phyloP scores from a whole-genome alignment of 768 basidiomycete species.

The Clitopilus passeckerianus region DNA sequence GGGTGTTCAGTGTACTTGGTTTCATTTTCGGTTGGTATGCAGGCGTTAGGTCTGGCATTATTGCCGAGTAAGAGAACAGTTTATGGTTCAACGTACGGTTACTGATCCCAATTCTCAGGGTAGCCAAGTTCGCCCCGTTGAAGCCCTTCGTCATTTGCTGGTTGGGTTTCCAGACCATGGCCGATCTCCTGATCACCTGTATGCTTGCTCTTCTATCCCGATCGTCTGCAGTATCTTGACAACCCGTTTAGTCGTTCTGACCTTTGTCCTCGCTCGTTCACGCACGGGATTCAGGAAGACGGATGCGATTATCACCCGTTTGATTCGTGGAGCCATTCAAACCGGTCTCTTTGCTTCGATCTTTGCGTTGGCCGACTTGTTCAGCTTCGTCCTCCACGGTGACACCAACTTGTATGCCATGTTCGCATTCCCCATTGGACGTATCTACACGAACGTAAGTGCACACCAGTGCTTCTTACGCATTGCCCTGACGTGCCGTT shows the following conservation, averaged over 20 bases:
- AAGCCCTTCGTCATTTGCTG: conserved; percentile 39
- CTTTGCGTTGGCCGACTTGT: conserved; percentile 46
- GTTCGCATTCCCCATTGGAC: conserved; percentile 21
- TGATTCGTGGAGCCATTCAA: conserved; percentile 51
- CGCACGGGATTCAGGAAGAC: conserved; percentile 48
- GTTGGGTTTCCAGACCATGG: conserved; percentile 39
- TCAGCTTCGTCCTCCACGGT: conserved; percentile 29
- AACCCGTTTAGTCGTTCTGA: conserved; percentile 16
- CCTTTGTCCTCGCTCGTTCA: conserved; percentile 29
- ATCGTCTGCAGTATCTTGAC: background rate
- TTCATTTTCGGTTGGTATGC: conserved; percentile 39
- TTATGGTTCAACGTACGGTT: background rate
- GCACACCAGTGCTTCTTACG: background rate
- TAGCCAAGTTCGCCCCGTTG: conserved; percentile 36
- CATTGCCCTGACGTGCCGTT: background rate
- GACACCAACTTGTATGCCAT: conserved; percentile 23
- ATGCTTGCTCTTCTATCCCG: conserved; percentile 3
- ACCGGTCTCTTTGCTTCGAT: conserved; percentile 49
- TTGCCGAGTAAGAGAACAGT: conserved; percentile 27
- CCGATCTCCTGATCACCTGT: conserved; percentile 44
- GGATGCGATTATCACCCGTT: conserved; percentile 46
- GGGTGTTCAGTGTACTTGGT: conserved; percentile 29
- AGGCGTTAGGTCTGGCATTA: conserved; percentile 37
- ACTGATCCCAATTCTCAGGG: conserved; percentile 17
- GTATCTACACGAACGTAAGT: conserved; percentile 38